A percentile compares a stretch with the other conserved stretches of the same genome.
Evolutionary conservation across 139 green algal genomes (phyloP).

Genomic region (Chlorella sp.): DNA sequence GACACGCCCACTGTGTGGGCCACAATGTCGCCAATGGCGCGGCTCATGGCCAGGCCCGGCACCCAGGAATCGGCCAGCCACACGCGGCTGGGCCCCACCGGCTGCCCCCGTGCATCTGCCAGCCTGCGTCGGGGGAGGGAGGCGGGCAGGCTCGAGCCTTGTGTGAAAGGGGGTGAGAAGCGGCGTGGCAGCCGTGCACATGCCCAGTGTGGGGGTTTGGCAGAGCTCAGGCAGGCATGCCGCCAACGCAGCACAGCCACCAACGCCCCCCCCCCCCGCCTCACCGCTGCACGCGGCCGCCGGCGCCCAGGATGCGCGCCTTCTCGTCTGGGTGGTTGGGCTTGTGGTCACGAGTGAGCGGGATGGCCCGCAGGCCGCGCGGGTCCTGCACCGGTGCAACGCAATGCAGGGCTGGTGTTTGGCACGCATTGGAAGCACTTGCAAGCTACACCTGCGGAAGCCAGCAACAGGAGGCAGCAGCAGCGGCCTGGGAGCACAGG

Average conservation of each 20-base stretch:
- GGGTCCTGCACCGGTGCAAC: constrained; percentile 34
- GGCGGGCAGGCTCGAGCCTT: not conserved
- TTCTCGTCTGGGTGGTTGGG: constrained; percentile 75
- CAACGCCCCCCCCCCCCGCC: not conserved
- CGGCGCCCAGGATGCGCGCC: constrained; percentile 71
- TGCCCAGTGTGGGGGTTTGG: no score
- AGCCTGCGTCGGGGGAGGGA: constrained; percentile 51
- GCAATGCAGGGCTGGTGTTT: no score
- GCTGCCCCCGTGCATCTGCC: constrained; percentile 73
- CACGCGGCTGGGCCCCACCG: constrained; percentile 82
- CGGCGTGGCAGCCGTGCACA: not conserved
- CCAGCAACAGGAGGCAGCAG: no score
- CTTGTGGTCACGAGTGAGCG: constrained; percentile 93
- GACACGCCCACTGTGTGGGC: constrained; percentile 86
- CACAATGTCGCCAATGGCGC: constrained; percentile 83
- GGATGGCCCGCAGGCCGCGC: constrained; percentile 54
- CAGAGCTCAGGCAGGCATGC: not conserved
- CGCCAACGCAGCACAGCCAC: not conserved
- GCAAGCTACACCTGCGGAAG: not conserved
- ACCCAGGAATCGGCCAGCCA: constrained; percentile 84
- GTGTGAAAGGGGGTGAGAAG: not conserved
- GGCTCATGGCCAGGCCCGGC: constrained; percentile 90
- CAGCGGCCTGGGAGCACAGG: not conserved
- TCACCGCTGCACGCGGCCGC: constrained; percentile 85
- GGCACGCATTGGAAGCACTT: not conserved